Percentiles rank a stretch among this genome's conserved stretches.
These are phyloP conservation scores for Oenanthe sinensis DNA, from an alignment of 129 eudicot species.

Conservation along the genomic window DNA sequence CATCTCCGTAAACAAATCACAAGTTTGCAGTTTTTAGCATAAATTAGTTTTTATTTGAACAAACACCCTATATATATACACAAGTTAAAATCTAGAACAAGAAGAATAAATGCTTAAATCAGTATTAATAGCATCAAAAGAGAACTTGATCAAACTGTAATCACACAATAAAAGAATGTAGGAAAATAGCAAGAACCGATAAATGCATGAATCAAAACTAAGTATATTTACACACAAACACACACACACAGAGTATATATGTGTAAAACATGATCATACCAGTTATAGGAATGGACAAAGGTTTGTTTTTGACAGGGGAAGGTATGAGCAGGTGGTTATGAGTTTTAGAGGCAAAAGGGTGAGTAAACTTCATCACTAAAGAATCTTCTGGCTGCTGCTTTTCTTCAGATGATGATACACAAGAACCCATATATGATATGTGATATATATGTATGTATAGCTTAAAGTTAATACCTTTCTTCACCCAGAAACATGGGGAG, in stretches of 20 bases:
- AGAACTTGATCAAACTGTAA: not conserved
- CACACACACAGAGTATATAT: too few species aligned
- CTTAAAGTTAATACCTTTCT: not conserved
- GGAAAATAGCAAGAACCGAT: not conserved
- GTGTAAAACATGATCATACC: not conserved
- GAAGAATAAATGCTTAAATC: too few species aligned
- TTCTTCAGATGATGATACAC: not conserved
- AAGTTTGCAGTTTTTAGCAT: not conserved
- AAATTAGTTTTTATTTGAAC: not conserved
- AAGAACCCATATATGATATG: not conserved
- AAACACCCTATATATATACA: not conserved
- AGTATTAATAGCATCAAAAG: not conserved
- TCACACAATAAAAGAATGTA: not conserved
- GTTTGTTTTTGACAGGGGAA: not conserved
- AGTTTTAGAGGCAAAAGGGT: not conserved
- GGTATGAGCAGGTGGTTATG: not conserved
- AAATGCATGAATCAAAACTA: not conserved
- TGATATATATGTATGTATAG: not conserved
- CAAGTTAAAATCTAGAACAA: not conserved
- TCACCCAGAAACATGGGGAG: slow-evolving; percentile 7
- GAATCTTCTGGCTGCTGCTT: not conserved
- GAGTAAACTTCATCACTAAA: not conserved
- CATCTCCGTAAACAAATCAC: not conserved
- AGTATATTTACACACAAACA: too few species aligned
- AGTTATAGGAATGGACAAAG: not conserved